These are phyloP conservation scores for Lodderomyces jiufengensis DNA, from an alignment of 1,139 yeast species.

Conservation along the genomic window DNA sequence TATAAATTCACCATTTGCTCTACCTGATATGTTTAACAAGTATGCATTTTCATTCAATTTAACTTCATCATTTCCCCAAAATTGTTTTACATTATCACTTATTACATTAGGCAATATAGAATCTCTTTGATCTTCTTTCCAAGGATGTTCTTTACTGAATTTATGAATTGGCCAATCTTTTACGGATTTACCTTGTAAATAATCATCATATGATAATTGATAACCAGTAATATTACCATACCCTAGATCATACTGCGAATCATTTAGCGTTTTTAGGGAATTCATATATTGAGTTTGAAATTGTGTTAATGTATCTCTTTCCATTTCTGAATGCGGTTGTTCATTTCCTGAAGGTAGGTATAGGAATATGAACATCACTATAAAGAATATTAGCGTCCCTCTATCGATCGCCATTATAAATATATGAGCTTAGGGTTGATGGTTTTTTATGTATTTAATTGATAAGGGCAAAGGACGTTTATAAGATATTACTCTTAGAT, in stretches of 20 bases:
- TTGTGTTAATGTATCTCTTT: slow-evolving; percentile 23
- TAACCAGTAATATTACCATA: slow-evolving; percentile 77
- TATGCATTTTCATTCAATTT: slow-evolving; percentile 25
- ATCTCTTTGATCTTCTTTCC: slow-evolving; percentile 51
- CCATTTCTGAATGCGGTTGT: slow-evolving; percentile 28
- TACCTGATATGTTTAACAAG: slow-evolving; percentile 51
- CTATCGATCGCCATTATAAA: slow-evolving; percentile 31
- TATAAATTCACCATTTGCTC: slow-evolving; percentile 44
- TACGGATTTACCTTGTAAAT: slow-evolving; percentile 35
- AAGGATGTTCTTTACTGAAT: slow-evolving; percentile 38
- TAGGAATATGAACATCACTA: slow-evolving; percentile 36
- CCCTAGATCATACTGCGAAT: slow-evolving; percentile 47
- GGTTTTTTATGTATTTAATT: too few species aligned
- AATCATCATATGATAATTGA: slow-evolving; percentile 58
- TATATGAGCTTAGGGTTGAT: not conserved
- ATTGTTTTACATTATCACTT: slow-evolving; percentile 38
- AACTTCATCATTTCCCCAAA: slow-evolving; percentile 44
- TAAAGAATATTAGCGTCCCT: slow-evolving; percentile 35
- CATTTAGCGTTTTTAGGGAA: slow-evolving; percentile 30
- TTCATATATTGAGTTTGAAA: slow-evolving; percentile 32
- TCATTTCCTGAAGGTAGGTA: slow-evolving; percentile 25
- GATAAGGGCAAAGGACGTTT: too few species aligned
- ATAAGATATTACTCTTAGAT: too few species aligned
- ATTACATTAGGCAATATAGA: slow-evolving; percentile 62
- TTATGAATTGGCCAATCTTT: slow-evolving; percentile 58